Conservation (phyloP, 164 flowering plant genomes). For the Akebia trifoliata region DNA sequence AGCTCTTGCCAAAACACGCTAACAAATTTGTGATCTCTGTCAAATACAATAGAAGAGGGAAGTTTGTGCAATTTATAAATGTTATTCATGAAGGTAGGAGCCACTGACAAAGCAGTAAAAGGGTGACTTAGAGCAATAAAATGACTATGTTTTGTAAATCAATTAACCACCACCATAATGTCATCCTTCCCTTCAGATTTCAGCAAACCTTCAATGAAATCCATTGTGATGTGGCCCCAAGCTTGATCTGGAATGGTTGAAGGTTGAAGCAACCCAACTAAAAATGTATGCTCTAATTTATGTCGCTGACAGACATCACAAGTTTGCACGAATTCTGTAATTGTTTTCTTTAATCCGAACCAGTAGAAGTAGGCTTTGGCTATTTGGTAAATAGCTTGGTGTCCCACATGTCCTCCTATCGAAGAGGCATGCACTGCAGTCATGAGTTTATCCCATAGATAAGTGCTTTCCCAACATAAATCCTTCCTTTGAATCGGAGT, state of each 20-base stretch:
- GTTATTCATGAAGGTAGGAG: neutral
- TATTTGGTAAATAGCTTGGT: no score
- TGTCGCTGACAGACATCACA: no score
- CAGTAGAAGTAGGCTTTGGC: no score
- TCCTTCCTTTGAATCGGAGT: no score
- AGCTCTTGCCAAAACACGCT: neutral
- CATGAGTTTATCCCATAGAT: no score
- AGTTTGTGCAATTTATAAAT: no score
- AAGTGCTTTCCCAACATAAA: no score
- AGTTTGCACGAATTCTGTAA: no score
- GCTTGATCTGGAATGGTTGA: neutral
- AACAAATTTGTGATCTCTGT: neutral
- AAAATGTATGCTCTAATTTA: no score
- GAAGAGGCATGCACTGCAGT: no score
- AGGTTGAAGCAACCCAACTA: neutral
- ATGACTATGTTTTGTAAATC: neutral
- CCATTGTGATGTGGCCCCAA: neutral
- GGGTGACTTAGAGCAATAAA: neutral
- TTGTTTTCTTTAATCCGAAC: neutral
- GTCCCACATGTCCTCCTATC: no score
- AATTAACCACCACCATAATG: slow-evolving; percentile 5
- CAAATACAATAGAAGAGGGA: neutral
- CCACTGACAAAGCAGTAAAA: neutral
- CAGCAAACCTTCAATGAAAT: neutral
- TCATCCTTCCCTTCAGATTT: neutral